A percentile compares a stretch with the other conserved stretches of the same genome.
Conservation (phyloP, 2,329 filamentous ascomycete genomes). For the Pyrenochaeta sp. region DNA sequence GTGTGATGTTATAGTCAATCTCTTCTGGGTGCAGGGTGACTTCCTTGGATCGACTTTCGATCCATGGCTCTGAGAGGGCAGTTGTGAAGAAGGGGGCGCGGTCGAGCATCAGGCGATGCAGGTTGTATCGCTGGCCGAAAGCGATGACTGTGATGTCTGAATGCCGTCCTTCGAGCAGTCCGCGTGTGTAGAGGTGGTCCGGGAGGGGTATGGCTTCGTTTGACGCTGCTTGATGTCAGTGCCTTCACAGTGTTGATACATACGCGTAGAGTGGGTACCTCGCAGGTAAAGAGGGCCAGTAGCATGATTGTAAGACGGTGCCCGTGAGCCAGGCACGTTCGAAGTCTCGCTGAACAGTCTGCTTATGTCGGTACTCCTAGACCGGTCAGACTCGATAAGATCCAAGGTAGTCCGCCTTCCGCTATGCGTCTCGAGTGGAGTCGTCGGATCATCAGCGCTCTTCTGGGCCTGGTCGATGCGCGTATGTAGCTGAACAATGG, state of each 20-base stretch:
- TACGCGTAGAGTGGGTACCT: constrained; percentile 25
- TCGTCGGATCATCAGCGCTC: constrained; percentile 58
- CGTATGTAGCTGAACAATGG: constrained; percentile 40
- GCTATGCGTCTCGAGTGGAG: constrained; percentile 45
- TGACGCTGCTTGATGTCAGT: constrained; percentile 36
- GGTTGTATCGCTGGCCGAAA: constrained; percentile 61
- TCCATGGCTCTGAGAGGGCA: constrained; percentile 64
- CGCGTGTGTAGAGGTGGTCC: constrained; percentile 62
- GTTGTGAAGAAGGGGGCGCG: constrained; percentile 65
- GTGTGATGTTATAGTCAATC: constrained; percentile 63
- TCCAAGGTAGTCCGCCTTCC: constrained; percentile 35
- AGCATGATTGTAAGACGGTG: constrained; percentile 52
- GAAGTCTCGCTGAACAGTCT: constrained; percentile 55
- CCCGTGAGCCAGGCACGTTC: constrained; percentile 49
- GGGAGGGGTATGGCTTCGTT: constrained; percentile 55
- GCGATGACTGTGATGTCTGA: constrained; percentile 64
- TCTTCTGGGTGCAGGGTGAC: constrained; percentile 63
- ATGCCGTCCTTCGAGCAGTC: constrained; percentile 61
- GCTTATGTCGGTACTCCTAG: constrained; percentile 55
- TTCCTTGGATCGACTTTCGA: constrained; percentile 62
- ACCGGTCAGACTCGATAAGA: constrained; percentile 45
- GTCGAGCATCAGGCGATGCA: constrained; percentile 65
- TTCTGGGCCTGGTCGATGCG: constrained; percentile 57
- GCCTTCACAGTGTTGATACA: not conserved
- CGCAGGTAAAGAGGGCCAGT: constrained; percentile 45